Evolutionary conservation across 768 basidiomycete genomes (phyloP), one percentile per base, ranked within the genome.

Genomic region (Leccinum pellstonianum): DNA sequence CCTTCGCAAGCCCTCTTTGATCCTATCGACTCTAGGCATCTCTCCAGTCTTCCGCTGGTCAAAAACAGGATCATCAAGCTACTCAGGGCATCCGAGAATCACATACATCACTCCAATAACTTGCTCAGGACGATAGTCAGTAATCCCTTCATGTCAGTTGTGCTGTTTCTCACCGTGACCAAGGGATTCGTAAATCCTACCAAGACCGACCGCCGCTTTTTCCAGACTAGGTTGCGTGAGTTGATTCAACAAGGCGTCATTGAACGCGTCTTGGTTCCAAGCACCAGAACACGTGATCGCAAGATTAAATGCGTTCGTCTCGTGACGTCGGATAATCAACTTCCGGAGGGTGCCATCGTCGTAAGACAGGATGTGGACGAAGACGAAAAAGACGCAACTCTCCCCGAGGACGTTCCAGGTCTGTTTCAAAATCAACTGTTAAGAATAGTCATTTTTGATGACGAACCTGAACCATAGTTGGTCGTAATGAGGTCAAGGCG

Each of bases 161-260:
- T 15, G 41, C 43, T 41, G 33, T 17, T 25, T 4, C 19, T 57
- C 21, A 73, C 43, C 37, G 4, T 55, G 21, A 55, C 46, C 4
- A 58, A 94, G 91, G 92, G 92, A 3, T 91, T 91, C 69, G 65
- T 77, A 21, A 86, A 86, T 69, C 90, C 90, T 33, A 85, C 82
- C 5, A 90, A 86, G 71, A 83, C 84, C 4, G 87, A 93, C 64
- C 83, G 92, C n/a, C 83, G 92, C 14, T 91, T 93, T 67, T 92
- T 95, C 70, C 85, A 86, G 67, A 83, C 81, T 37, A 81, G 91
- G 48, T 76, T 94, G 43, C 83, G 85, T 3, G 90, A 89, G 64
- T 77, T 95, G 66, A 81, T 90, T 19, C 82, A 85, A 55, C 83
- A 88, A 67, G 86, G 90, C 7, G 67, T 90, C 41, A 81, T 95